Evolutionary conservation across 305 asterid species (phyloP), one percentile per base, ranked within the genome.

Genomic region (Fraxinus angustifolia): DNA sequence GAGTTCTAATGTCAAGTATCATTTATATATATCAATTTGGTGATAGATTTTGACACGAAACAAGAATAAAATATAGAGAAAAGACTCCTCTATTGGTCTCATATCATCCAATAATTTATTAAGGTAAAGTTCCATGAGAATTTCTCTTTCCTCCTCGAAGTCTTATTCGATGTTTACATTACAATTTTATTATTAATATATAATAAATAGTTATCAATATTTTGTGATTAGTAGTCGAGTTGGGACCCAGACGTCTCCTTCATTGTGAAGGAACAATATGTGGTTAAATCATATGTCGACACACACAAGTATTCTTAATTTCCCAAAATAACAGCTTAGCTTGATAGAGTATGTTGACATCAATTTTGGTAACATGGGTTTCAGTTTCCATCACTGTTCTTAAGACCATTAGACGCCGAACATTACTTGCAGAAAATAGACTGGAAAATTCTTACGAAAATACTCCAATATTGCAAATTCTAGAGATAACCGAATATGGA

Each of bases 131-230:
- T 91, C 85, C 88, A 79, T 10, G 84, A 67, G 73, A 86, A 84
- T 84, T 82, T 83, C 12, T 83, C 87, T 75, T 80, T 76, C 82
- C 82, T 84, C 84, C 86, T 86, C 89, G 90, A 84, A 83, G 79
- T 82, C 26, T 89, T 87, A 85, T 76, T 86, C 83, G 87, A 84
- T 75, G 82, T 77, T 68, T 65, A 62, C 78, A 33, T 78, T 6
- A 2, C 33, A 36, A 26, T 12, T 12, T 70, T 5, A 82, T 85
- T 80, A 76, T 56, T 40, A 71, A 74, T 40, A 53, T 36, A 31
- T 77, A 56, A 70, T 26, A 34, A 30, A 42, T 33, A 78, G 0
- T 80, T 80, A 70, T 77, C 73, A 75, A 67, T 84, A 19, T 79
- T 53, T 84, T 81, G 71, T 78, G 73, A 83, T 78, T 86, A 82